Percentiles rank a stretch among this genome's conserved stretches.
These are phyloP conservation scores for Paraphaeosphaeria sporulosa DNA, from an alignment of 2,329 filamentous ascomycete species.

Conservation along the genomic window DNA sequence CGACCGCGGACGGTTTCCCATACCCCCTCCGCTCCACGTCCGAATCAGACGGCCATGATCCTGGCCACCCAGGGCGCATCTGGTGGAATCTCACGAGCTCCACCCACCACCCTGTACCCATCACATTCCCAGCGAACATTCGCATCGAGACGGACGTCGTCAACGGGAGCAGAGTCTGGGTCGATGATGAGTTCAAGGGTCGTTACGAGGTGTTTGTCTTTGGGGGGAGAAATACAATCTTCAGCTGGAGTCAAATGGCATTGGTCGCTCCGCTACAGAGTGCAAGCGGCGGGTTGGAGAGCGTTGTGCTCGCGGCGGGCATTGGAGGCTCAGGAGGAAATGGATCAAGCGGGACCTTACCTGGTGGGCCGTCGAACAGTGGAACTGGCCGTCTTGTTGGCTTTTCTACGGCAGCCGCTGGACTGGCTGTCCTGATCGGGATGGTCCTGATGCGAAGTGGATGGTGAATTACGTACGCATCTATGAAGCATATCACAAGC, in stretches of 20 bases:
- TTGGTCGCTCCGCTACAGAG: slow-evolving; percentile 60
- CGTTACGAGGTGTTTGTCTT: slow-evolving; percentile 64
- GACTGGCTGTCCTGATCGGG: slow-evolving; percentile 3
- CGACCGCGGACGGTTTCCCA: slow-evolving; percentile 44
- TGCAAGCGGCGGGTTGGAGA: slow-evolving; percentile 39
- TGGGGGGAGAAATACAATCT: slow-evolving; percentile 59
- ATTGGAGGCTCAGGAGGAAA: slow-evolving; percentile 21
- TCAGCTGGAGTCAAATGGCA: slow-evolving; percentile 66
- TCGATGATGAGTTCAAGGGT: slow-evolving; percentile 56
- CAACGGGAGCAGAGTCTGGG: slow-evolving; percentile 59
- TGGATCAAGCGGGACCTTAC: slow-evolving; percentile 2
- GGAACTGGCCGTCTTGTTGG: neutral
- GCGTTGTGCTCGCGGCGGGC: slow-evolving; percentile 23
- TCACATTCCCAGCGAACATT: slow-evolving; percentile 47
- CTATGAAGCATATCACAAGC: neutral
- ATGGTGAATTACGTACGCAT: neutral
- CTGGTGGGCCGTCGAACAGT: slow-evolving; percentile 9
- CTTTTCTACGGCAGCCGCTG: slow-evolving; percentile 3
- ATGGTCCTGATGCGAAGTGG: neutral
- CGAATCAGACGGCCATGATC: slow-evolving; percentile 55
- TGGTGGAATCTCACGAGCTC: slow-evolving; percentile 60
- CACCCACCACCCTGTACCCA: slow-evolving; percentile 51
- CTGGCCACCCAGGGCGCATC: slow-evolving; percentile 59
- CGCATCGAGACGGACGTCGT: slow-evolving; percentile 55
- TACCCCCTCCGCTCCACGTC: slow-evolving; percentile 60